Conservation (phyloP, 139 green algal genomes). For the Coelastrella sp. region DNA sequence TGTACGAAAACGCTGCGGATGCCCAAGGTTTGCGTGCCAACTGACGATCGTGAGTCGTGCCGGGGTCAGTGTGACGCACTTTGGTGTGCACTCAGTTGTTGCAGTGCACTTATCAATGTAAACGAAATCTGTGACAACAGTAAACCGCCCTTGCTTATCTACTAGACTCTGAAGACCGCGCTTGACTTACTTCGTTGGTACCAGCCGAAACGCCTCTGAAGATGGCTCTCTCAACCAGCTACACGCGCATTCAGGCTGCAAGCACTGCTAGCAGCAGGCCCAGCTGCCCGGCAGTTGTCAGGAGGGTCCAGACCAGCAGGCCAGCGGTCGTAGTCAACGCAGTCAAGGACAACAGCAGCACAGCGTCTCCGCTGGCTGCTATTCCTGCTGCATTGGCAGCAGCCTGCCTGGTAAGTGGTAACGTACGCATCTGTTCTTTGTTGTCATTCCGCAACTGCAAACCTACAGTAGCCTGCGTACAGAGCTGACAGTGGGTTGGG, state of each 20-base stretch:
- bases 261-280: not conserved
- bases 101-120: no score
- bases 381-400: not conserved
- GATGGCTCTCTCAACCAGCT: not conserved
- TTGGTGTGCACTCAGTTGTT: no score
- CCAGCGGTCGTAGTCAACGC: not conserved
- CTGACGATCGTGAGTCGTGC: not conserved
- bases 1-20: not conserved
- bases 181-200: no score
- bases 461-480: no score
- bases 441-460: no score
- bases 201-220: not conserved
- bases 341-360: conserved; percentile 4
- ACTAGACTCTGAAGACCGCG: no score
- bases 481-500: no score
- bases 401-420: not conserved
- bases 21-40: not conserved
- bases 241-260: not conserved
- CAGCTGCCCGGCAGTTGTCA: not conserved
- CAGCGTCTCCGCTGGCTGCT: not conserved
- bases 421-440: no score
- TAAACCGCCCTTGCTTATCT: no score
- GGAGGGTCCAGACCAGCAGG: not conserved
- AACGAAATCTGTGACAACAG: no score
- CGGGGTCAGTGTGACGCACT: not conserved